Conservation (phyloP, 73 alveolate species). For the Symbiodinium pilosum region DNA sequence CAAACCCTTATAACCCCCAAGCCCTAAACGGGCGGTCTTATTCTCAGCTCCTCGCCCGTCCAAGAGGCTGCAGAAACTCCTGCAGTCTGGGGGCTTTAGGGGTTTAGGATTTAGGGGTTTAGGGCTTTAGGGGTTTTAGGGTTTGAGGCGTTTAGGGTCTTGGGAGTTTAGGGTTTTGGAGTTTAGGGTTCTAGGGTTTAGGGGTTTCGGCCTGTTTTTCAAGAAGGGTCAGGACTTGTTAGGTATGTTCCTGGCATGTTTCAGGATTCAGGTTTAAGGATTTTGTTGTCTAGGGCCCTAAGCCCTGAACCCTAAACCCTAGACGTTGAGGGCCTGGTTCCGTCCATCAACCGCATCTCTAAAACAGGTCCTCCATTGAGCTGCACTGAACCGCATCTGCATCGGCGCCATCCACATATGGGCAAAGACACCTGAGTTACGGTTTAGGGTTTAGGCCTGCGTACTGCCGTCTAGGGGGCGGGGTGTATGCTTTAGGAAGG, state of each 20-base stretch:
- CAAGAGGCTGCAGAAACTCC: too few relatives aligned
- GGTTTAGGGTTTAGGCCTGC: too few relatives aligned
- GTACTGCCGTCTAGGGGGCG: too few relatives aligned
- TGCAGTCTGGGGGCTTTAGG: too few relatives aligned
- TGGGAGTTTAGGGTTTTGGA: background rate
- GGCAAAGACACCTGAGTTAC: background rate
- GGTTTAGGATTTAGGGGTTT: too few relatives aligned
- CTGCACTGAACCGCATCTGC: background rate
- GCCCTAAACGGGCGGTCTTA: too few relatives aligned
- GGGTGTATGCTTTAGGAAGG: too few relatives aligned
- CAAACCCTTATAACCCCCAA: too few relatives aligned
- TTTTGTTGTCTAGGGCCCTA: background rate
- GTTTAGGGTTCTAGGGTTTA: background rate
- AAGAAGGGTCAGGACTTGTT: background rate
- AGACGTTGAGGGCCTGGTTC: background rate
- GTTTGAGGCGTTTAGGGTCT: too few relatives aligned
- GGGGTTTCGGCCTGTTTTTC: background rate
- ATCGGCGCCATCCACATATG: background rate
- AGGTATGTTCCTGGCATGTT: too few relatives aligned
- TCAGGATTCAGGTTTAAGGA: background rate
- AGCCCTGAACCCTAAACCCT: background rate
- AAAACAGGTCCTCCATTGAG: background rate
- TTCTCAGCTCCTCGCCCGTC: too few relatives aligned
- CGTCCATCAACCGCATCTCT: background rate
- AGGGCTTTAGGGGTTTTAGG: too few relatives aligned